Evolutionary conservation across 2,329 filamentous ascomycete species (phyloP).

Genomic region (Phaeosphaeriaceae sp.): DNA sequence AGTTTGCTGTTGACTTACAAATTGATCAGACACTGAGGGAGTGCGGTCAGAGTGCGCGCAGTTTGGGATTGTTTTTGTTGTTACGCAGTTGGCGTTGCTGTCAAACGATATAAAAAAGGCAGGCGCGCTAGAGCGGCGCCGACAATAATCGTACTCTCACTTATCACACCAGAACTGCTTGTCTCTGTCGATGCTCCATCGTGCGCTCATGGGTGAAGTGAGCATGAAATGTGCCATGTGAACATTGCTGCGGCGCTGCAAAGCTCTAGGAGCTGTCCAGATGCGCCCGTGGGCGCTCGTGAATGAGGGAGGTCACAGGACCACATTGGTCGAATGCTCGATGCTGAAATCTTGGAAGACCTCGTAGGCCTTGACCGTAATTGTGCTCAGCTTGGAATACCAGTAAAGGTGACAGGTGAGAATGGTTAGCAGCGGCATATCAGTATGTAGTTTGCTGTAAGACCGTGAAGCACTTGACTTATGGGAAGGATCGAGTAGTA

Average conservation of each 20-base stretch:
- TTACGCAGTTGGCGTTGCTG: background rate
- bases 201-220: background rate
- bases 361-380: too few relatives aligned
- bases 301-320: too few relatives aligned
- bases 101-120: background rate
- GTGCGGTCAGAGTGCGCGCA: background rate
- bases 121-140: constrained; percentile 5
- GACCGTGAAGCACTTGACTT: too few relatives aligned
- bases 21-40: background rate
- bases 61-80: background rate
- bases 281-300: background rate
- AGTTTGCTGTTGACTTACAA: background rate
- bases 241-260: background rate
- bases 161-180: background rate
- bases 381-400: too few relatives aligned
- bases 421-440: too few relatives aligned
- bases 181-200: background rate
- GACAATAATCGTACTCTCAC: constrained; percentile 2
- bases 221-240: background rate
- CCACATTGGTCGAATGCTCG: too few relatives aligned
- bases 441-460: too few relatives aligned
- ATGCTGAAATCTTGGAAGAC: too few relatives aligned
- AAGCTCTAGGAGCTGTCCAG: background rate
- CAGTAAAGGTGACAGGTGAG: too few relatives aligned
- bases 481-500: too few relatives aligned